Conservation (phyloP, 306 rosid species). For the Gleditsia sinensis region DNA sequence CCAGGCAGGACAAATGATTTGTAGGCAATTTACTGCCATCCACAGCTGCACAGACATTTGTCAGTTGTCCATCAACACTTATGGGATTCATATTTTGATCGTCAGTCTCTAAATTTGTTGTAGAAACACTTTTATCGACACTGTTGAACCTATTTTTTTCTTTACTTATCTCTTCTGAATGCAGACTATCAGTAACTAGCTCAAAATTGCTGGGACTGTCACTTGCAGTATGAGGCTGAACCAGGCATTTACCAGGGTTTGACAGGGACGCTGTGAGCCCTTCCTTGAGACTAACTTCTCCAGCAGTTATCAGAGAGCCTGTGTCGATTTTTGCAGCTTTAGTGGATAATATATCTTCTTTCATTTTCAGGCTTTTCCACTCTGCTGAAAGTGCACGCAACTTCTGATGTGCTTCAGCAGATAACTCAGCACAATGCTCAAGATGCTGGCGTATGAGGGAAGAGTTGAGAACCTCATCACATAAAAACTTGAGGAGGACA, state of each 20-base stretch:
- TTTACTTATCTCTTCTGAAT: constrained; percentile 48
- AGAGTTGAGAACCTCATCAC: constrained; percentile 91
- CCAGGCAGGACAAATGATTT: neutral
- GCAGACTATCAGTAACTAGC: constrained; percentile 45
- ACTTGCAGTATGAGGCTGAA: constrained; percentile 41
- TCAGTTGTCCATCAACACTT: constrained; percentile 44
- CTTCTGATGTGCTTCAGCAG: constrained; percentile 83
- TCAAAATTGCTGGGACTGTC: constrained; percentile 47
- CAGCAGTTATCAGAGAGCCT: constrained; percentile 36
- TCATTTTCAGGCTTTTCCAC: constrained; percentile 83
- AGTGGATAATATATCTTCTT: constrained; percentile 77
- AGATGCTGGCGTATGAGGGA: constrained; percentile 80
- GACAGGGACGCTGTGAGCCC: constrained; percentile 42
- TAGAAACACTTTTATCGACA: constrained; percentile 54
- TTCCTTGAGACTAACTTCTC: constrained; percentile 60
- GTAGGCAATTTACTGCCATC: constrained; percentile 6
- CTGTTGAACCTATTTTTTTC: constrained; percentile 51
- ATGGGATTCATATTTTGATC: constrained; percentile 50
- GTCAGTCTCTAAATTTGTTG: constrained; percentile 60
- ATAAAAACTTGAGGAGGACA: constrained; percentile 76
- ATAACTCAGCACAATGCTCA: constrained; percentile 84
- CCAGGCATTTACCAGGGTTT: constrained; percentile 47
- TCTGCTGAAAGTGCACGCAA: constrained; percentile 71
- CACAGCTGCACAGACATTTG: constrained; percentile 40
- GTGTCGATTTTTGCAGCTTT: constrained; percentile 70